Conservation (phyloP, 2,329 filamentous ascomycete species). For the Amesomyces nigricolor region DNA sequence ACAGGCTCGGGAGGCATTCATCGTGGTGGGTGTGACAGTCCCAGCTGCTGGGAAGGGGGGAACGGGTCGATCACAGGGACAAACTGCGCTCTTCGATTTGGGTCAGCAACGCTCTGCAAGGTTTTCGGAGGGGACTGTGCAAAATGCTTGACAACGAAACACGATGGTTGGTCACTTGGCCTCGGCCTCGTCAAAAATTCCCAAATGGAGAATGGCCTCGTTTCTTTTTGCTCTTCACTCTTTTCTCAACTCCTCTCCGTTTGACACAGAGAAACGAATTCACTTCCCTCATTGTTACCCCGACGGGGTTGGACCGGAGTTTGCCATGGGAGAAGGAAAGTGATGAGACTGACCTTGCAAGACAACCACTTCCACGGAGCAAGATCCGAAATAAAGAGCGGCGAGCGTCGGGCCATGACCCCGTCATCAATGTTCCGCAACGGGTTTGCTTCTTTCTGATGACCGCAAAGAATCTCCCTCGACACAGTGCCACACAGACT, state of each 20-base stretch:
- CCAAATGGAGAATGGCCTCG: constrained; percentile 25
- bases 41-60: constrained; percentile 6
- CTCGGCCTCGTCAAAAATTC: constrained; percentile 27
- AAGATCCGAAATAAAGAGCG: no score
- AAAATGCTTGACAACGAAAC: neutral
- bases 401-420: no score
- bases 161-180: constrained; percentile 18
- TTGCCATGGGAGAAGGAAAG: no score
- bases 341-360: no score
- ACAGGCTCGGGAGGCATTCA: neutral
- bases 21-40: constrained; percentile 11
- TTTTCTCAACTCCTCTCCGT: no score
- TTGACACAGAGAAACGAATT: no score
- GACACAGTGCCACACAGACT: constrained; percentile 5
- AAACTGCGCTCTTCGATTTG: constrained; percentile 1
- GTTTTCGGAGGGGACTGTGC: neutral
- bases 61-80: constrained; percentile 19
- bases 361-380: no score
- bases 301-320: neutral
- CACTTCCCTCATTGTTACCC: no score
- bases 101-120: neutral
- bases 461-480: neutral
- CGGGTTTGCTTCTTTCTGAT: no score
- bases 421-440: no score
- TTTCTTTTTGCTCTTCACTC: constrained; percentile 3